Evolutionary conservation across 352 stramenopile species (phyloP).

Genomic region (Saprolegnia diclina): DNA sequence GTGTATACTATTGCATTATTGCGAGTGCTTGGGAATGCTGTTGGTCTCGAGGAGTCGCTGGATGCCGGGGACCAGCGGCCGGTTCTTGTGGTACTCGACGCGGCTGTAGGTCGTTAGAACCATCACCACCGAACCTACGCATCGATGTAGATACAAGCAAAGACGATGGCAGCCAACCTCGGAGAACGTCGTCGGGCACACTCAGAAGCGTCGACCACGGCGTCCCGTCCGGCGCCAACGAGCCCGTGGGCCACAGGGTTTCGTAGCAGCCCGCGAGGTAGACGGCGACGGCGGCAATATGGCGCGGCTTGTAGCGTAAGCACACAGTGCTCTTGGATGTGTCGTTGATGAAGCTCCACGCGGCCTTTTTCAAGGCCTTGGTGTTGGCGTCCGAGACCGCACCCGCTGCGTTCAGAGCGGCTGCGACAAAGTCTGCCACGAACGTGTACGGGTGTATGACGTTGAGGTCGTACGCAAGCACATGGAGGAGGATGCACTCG

Average conservation of each 20-base stretch:
- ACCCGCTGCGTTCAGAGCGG: slow-evolving; percentile 50
- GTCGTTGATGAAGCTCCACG: slow-evolving; percentile 88
- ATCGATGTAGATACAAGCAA: neutral
- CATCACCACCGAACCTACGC: neutral
- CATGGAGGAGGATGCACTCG: slow-evolving; percentile 79
- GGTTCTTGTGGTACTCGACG: slow-evolving; percentile 13
- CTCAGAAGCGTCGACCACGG: neutral
- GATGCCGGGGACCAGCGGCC: slow-evolving; percentile 4
- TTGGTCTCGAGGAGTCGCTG: neutral
- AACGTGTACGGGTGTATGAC: slow-evolving; percentile 83
- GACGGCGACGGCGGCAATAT: slow-evolving; percentile 71
- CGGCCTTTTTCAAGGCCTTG: slow-evolving; percentile 72
- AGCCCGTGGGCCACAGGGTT: slow-evolving; percentile 29
- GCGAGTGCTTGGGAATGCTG: neutral
- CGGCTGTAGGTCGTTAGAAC: slow-evolving; percentile 5
- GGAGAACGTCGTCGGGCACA: neutral
- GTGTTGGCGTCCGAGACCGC: slow-evolving; percentile 42
- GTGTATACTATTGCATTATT: neutral
- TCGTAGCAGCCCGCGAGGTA: slow-evolving; percentile 81
- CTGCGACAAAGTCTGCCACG: slow-evolving; percentile 83
- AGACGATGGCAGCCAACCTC: neutral
- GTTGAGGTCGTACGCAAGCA: slow-evolving; percentile 78
- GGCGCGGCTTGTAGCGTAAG: slow-evolving; percentile 58
- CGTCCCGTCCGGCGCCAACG: neutral
- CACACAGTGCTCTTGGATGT: slow-evolving; percentile 82